Evolutionary conservation across 257 asterid species (phyloP).

Genomic region (Eucommia ulmoides): DNA sequence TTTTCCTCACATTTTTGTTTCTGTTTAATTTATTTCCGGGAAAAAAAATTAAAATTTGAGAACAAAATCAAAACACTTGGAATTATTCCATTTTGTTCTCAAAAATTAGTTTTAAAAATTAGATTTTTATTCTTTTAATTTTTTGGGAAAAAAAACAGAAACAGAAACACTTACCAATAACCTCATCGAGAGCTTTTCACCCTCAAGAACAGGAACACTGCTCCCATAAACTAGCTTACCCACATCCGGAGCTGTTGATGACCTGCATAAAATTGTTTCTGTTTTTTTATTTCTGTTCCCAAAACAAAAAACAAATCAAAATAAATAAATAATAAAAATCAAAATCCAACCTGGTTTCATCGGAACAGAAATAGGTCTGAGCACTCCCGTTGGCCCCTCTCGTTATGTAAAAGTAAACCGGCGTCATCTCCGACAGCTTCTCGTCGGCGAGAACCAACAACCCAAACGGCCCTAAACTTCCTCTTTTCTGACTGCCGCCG

Average conservation of each 20-base stretch:
- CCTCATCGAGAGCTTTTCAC: conserved; percentile 47
- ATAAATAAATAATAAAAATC: background rate
- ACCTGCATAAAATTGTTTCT: conserved; percentile 41
- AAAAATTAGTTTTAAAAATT: too few species aligned
- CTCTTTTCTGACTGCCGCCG: conserved; percentile 65
- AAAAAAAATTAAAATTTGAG: too few species aligned
- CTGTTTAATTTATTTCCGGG: too few species aligned
- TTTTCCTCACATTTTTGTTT: too few species aligned
- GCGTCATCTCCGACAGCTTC: conserved; percentile 42
- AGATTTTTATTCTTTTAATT: too few species aligned
- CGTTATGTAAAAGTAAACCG: conserved; percentile 58
- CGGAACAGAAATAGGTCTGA: conserved; percentile 57
- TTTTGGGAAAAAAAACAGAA: too few species aligned
- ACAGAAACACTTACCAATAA: conserved; percentile 59
- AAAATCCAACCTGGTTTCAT: conserved; percentile 48
- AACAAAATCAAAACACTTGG: too few species aligned
- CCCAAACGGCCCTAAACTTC: conserved; percentile 74
- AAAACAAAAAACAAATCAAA: background rate
- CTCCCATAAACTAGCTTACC: conserved; percentile 59
- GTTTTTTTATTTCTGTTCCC: background rate
- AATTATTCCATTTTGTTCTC: too few species aligned
- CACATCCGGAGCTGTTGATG: conserved; percentile 59
- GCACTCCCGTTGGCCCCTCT: conserved; percentile 33
- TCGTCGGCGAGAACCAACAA: conserved; percentile 52
- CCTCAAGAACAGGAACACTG: conserved; percentile 55